These are phyloP conservation scores for Globisporangium orthogonon DNA, from an alignment of 352 stramenopile genomes.

Conservation along the genomic window DNA sequence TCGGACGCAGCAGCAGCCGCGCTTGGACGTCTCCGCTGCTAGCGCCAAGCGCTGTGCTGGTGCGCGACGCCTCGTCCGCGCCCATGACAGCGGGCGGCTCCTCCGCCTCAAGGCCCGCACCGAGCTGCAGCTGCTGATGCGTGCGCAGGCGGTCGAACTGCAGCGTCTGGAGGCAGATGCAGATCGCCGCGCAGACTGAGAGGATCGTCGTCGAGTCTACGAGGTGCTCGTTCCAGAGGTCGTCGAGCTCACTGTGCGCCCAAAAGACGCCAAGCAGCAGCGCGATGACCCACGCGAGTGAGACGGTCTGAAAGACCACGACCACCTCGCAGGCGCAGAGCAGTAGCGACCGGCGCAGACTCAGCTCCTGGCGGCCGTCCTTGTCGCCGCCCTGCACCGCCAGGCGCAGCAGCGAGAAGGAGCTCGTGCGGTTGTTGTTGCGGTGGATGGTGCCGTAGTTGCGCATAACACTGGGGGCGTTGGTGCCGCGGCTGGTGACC, in stretches of 20 bases:
- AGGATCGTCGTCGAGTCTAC: slow-evolving; percentile 13
- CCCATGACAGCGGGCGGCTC: slow-evolving; percentile 20
- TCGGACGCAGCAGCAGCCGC: slow-evolving; percentile 26
- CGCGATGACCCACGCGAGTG: slow-evolving; percentile 39
- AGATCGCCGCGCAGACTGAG: slow-evolving; percentile 26
- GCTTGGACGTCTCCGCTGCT: slow-evolving; percentile 7
- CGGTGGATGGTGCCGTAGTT: slow-evolving; percentile 18
- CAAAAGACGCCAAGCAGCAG: slow-evolving; percentile 40
- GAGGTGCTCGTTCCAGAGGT: slow-evolving; percentile 27
- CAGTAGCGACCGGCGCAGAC: slow-evolving; percentile 42
- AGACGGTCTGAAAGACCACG: slow-evolving; percentile 51
- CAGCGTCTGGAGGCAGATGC: slow-evolving; percentile 48
- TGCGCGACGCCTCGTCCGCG: slow-evolving; percentile 4
- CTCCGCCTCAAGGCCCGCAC: slow-evolving; percentile 42
- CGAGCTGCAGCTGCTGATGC: slow-evolving; percentile 61
- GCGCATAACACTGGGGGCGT: slow-evolving; percentile 6
- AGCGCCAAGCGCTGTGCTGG: neutral
- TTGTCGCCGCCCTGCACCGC: slow-evolving; percentile 30
- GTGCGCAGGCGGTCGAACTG: slow-evolving; percentile 59
- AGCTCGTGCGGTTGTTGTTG: slow-evolving; percentile 22
- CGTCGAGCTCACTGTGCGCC: slow-evolving; percentile 36
- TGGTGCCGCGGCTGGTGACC: slow-evolving; percentile 4
- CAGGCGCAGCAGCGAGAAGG: slow-evolving; percentile 49
- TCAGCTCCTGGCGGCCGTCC: slow-evolving; percentile 24
- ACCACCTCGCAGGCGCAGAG: slow-evolving; percentile 62